These are phyloP conservation scores for Trichoderma hamatum DNA, from an alignment of 2,329 filamentous ascomycete species.

Conservation along the genomic window DNA sequence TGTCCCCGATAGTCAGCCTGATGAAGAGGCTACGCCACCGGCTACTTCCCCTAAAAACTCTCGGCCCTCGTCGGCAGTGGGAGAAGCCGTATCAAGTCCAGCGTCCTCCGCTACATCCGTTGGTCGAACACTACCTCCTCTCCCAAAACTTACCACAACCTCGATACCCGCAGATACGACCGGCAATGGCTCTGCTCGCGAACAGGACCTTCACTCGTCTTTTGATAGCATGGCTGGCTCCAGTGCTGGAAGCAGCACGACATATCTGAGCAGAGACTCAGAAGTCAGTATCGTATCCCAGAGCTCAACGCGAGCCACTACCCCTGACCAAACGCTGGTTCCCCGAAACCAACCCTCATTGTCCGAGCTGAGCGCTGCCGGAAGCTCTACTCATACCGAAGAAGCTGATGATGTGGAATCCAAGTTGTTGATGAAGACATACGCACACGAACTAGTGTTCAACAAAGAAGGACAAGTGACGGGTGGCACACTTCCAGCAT, in stretches of 20 bases:
- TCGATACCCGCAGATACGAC: slow-evolving; percentile 49
- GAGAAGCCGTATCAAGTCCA: slow-evolving; percentile 48
- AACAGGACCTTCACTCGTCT: slow-evolving; percentile 57
- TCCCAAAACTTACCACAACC: slow-evolving; percentile 61
- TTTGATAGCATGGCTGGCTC: slow-evolving; percentile 74
- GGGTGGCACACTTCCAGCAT: slow-evolving; percentile 83
- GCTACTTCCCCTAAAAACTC: slow-evolving; percentile 43
- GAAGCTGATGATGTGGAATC: slow-evolving; percentile 79
- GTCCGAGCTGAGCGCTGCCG: slow-evolving; percentile 68
- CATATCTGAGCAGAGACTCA: slow-evolving; percentile 78
- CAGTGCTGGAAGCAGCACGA: slow-evolving; percentile 77
- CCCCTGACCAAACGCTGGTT: slow-evolving; percentile 66
- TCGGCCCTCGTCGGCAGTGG: slow-evolving; percentile 48
- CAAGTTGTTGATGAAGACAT: slow-evolving; percentile 87
- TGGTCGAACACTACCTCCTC: slow-evolving; percentile 55
- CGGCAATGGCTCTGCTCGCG: slow-evolving; percentile 50
- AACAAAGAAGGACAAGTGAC: slow-evolving; percentile 96
- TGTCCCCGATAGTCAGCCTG: slow-evolving; percentile 50
- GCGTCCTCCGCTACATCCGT: slow-evolving; percentile 53
- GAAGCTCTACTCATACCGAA: slow-evolving; percentile 68
- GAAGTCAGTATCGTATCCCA: slow-evolving; percentile 79
- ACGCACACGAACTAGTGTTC: slow-evolving; percentile 85
- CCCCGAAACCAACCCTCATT: slow-evolving; percentile 64
- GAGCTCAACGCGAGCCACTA: slow-evolving; percentile 84
- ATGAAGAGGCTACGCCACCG: slow-evolving; percentile 32